Base-by-base conservation (phyloP, 2,329 filamentous ascomycete genomes). In the Ilyonectria mors-panacis region DNA sequence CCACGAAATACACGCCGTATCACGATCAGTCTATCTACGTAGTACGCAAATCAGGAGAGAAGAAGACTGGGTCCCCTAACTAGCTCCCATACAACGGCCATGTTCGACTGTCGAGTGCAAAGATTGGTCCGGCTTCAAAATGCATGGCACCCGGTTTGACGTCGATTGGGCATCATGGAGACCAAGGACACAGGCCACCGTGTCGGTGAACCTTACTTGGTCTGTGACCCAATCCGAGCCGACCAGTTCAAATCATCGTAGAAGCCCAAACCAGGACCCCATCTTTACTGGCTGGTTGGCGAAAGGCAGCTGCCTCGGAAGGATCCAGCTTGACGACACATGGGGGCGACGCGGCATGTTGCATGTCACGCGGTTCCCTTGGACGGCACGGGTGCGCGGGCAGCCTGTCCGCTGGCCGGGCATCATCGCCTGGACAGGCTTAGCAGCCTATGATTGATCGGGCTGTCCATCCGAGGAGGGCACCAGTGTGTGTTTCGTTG, bases 281-380 rank as follows among this genome's bases (percentile, higher is more conserved):
- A 13, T 26, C 28, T 17, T 60, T 55, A 50, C 50, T 59, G 39
- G 50, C 33, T 56, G 47, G 47, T 42, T 55, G 39, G 50, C 19
- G 39, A 54, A 59, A 30, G 26, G 30, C 37, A 45, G 7, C 23
- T 51, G 44, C 39, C 28, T 55, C 39, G 50, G 48, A 50, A 62
- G 19, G 58, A 33, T 21, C 63, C 37, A 37, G 45, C 45, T 45
- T 30, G n/a, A 12, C 33, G 45, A 28, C 13, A 50, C 55, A 59
- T 42, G 56, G 56, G 61, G 55, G 47, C 55, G 42, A 55, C 48
- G 48, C 62, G 39, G 61, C 55, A 53, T 33, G 56, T 50, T 59
- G 44, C 44, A 45, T 60, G 58, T 66, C 63, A 66, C 37, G 58
- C 45, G 58, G 45, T 57, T 65, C 28, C 45, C 19, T 30, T 30